A percentile compares a stretch with the other conserved stretches of the same genome.
Conservation (phyloP, 1,284 basidiomycete species). For the Kalmanozyma brasiliensis region DNA sequence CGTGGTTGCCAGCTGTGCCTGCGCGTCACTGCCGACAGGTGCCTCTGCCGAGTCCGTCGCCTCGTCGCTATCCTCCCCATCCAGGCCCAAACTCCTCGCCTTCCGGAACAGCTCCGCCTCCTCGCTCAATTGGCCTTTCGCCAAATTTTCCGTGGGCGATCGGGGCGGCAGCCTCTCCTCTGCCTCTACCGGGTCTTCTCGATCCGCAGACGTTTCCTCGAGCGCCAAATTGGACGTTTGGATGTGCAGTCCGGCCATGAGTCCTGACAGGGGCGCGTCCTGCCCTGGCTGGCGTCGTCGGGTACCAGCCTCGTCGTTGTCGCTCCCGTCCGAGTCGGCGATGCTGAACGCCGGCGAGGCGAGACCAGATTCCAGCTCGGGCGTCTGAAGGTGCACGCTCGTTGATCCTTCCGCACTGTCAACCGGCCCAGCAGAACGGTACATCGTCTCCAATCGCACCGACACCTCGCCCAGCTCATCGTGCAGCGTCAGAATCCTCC, state of each 20-base stretch:
- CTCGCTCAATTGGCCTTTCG: constrained; percentile 57
- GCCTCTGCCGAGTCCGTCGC: constrained; percentile 7
- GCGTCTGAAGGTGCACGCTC: too few species aligned
- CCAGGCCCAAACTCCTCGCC: constrained; percentile 42
- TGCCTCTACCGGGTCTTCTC: constrained; percentile 13
- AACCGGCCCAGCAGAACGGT: constrained; percentile 21
- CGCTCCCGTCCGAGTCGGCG: constrained; percentile 56
- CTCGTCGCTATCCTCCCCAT: constrained; percentile 20
- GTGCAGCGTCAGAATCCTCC: constrained; percentile 40
- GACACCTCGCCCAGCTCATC: constrained; percentile 53
- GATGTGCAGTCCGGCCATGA: constrained; percentile 24
- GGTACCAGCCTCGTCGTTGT: constrained; percentile 7
- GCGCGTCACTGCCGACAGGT: too few species aligned
- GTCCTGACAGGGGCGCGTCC: neutral
- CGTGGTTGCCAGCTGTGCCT: too few species aligned
- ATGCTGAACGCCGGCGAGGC: constrained; percentile 58
- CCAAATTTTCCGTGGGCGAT: constrained; percentile 37
- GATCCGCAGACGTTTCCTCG: constrained; percentile 25
- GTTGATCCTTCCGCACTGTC: too few species aligned
- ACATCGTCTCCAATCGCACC: constrained; percentile 40
- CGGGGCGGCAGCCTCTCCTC: constrained; percentile 5
- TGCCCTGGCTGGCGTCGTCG: too few species aligned
- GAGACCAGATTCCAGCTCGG: constrained; percentile 32
- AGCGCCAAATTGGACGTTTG: constrained; percentile 15
- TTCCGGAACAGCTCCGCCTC: constrained; percentile 61